phyloP scores from a whole-genome alignment of 441 rosid species.

The Gossypium gossypioides region DNA sequence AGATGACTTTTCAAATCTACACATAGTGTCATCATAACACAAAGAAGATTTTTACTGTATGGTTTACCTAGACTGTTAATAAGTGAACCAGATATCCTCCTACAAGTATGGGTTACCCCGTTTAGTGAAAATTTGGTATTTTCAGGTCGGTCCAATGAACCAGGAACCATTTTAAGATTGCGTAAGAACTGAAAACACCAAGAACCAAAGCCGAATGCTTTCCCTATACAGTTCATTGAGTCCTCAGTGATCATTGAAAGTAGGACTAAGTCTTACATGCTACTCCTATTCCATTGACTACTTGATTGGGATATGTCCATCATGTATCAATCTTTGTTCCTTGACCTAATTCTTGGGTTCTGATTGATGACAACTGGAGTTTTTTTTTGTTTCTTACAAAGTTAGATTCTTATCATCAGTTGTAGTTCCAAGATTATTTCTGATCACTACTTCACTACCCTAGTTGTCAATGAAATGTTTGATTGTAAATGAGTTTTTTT shows the following conservation, averaged over 20 bases:
- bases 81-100: too few relatives aligned
- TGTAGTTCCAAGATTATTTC: background rate
- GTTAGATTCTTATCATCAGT: constrained; percentile 12
- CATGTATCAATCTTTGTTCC: constrained; percentile 13
- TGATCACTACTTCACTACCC: background rate
- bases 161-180: background rate
- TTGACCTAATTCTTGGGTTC: constrained; percentile 17
- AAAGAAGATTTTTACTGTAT: too few relatives aligned
- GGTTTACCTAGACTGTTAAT: too few relatives aligned
- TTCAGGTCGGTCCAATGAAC: background rate
- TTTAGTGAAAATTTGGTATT: background rate
- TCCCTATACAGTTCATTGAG: background rate
- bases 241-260: constrained; percentile 9
- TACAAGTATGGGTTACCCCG: background rate
- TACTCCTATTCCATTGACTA: constrained; percentile 20
- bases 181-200: background rate
- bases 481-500: background rate
- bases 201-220: background rate
- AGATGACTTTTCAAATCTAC: too few relatives aligned
- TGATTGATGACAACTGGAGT: constrained; percentile 8
- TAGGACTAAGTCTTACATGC: constrained; percentile 7
- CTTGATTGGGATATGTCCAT: constrained; percentile 12
- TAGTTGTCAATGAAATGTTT: constrained; percentile 13
- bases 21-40: too few relatives aligned
- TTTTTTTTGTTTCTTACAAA: constrained; percentile 4